These are phyloP conservation scores for Lolium multiflorum DNA, from an alignment of 176 grass and related monocot genomes.

Conservation along the genomic window DNA sequence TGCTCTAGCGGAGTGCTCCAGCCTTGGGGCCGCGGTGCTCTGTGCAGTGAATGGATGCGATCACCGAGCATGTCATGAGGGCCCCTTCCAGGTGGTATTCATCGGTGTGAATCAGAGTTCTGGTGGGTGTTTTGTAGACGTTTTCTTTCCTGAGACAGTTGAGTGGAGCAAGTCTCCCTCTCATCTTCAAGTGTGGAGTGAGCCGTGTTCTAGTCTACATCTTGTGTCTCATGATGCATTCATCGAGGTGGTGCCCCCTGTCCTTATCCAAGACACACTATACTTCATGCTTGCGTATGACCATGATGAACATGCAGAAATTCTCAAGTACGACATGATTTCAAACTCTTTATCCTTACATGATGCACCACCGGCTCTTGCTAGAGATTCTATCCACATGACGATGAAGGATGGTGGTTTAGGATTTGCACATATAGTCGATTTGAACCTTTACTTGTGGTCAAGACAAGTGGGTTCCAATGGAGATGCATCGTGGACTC, in stretches of 20 bases:
- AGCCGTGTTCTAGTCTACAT: not conserved
- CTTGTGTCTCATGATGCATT: not conserved
- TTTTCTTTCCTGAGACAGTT: not conserved
- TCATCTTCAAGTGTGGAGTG: too few species aligned
- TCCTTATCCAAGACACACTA: not conserved
- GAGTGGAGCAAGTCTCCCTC: not conserved
- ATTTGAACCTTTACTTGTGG: too few species aligned
- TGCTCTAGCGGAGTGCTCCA: not conserved
- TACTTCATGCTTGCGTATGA: not conserved
- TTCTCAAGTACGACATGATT: too few species aligned
- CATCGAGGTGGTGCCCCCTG: not conserved
- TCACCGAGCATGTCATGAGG: not conserved
- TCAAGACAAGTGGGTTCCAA: too few species aligned
- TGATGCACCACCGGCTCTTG: not conserved
- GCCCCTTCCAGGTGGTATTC: not conserved
- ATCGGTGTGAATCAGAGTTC: not conserved
- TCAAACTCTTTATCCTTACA: not conserved
- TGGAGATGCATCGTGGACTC: too few species aligned
- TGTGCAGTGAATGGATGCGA: not conserved
- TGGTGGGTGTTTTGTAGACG: not conserved
- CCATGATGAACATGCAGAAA: not conserved
- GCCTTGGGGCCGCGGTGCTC: not conserved
- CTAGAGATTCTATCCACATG: too few species aligned
- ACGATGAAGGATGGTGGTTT: too few species aligned
- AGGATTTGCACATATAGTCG: too few species aligned